phyloP scores from a whole-genome alignment of 2,329 filamentous ascomycete genomes.

The Neurospora crassa region DNA sequence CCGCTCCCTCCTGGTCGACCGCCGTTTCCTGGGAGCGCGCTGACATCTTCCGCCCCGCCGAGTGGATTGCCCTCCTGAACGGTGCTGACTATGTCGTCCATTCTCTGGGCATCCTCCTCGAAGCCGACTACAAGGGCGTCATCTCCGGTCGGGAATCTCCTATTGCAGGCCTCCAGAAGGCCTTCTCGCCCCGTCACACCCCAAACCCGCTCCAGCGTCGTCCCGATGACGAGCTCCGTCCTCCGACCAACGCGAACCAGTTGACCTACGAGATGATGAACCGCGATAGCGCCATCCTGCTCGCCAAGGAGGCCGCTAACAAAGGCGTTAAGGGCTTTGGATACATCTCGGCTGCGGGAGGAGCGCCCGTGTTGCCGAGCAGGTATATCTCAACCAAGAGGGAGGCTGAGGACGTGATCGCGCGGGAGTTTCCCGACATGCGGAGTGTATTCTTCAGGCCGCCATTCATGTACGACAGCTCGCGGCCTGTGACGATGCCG shows the following conservation, averaged over 20 bases:
- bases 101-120: conserved; percentile 89
- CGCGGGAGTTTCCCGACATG: conserved; percentile 62
- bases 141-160: conserved; percentile 75
- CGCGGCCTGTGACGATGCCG: conserved; percentile 71
- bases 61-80: conserved; percentile 68
- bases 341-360: conserved; percentile 82
- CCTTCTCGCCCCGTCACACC: conserved; percentile 59
- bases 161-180: conserved; percentile 65
- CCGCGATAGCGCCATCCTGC: conserved; percentile 72
- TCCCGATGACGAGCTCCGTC: conserved; percentile 41
- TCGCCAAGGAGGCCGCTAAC: conserved; percentile 65
- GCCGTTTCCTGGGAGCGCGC: conserved; percentile 80
- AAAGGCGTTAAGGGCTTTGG: conserved; percentile 62
- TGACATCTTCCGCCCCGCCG: conserved; percentile 74
- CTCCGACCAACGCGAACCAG: conserved; percentile 31
- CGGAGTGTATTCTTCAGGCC: conserved; percentile 75
- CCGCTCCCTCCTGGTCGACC: conserved; percentile 70
- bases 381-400: conserved; percentile 89
- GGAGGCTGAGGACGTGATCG: conserved; percentile 73
- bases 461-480: conserved; percentile 82
- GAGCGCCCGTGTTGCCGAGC: conserved; percentile 71
- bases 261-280: conserved; percentile 98
- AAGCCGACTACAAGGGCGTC: conserved; percentile 95
- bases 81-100: conserved; percentile 82
- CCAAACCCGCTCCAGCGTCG: conserved; percentile 60